These are phyloP conservation scores for Platanus orientalis DNA, from an alignment of 164 flowering plant genomes.

Conservation along the genomic window DNA sequence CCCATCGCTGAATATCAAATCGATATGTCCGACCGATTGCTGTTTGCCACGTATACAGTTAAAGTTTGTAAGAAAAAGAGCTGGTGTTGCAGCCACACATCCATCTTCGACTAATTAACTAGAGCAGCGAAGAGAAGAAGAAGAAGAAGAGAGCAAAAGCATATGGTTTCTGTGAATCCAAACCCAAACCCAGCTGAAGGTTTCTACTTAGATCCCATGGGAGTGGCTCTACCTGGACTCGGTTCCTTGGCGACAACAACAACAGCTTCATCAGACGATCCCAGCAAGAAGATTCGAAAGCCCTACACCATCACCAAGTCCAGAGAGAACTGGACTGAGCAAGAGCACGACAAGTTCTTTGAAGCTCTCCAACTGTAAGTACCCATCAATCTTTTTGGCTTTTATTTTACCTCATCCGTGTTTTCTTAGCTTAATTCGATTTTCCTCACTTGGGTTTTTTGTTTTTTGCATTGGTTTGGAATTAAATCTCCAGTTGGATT, in stretches of 20 bases:
- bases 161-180: neutral
- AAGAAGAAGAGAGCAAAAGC: too few relatives aligned
- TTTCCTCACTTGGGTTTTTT: neutral
- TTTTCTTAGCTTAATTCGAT: neutral
- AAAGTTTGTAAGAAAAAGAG: too few relatives aligned
- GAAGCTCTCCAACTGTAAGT: slow-evolving; percentile 92
- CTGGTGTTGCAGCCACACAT: too few relatives aligned
- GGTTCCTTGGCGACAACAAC: slow-evolving; percentile 29
- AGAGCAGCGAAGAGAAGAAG: neutral
- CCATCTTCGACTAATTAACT: too few relatives aligned
- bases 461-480: neutral
- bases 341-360: slow-evolving; percentile 96
- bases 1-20: too few relatives aligned
- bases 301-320: slow-evolving; percentile 94
- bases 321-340: slow-evolving; percentile 95
- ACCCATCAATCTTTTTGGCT: neutral
- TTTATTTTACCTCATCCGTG: neutral
- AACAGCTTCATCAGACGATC: slow-evolving; percentile 47
- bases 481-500: neutral
- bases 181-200: neutral
- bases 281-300: slow-evolving; percentile 66
- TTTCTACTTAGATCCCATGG: slow-evolving; percentile 27
- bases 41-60: too few relatives aligned
- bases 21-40: too few relatives aligned
- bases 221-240: slow-evolving; percentile 48